Conservation (phyloP, 73 alveolate species). For the Paramecium primaurelia region DNA sequence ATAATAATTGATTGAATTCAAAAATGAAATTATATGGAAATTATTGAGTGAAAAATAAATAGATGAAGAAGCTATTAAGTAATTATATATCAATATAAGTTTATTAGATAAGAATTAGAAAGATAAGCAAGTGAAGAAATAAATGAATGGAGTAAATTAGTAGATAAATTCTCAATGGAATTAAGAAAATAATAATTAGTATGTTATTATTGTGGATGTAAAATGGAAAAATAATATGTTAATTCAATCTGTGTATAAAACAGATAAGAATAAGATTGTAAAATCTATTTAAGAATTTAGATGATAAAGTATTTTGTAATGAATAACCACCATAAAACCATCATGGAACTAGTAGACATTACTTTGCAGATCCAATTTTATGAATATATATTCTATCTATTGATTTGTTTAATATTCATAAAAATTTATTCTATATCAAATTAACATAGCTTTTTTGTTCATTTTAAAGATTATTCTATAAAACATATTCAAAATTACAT, state of each 20-base stretch:
- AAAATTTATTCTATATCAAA: too few species aligned
- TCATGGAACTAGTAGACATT: slow-evolving; percentile 52
- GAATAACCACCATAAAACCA: slow-evolving; percentile 42
- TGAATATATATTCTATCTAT: neutral
- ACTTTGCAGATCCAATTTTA: slow-evolving; percentile 47
- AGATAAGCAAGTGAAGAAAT: slow-evolving; percentile 55
- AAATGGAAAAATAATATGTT: slow-evolving; percentile 46
- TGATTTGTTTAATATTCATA: neutral
- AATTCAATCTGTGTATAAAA: slow-evolving; percentile 36
- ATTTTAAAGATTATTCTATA: too few species aligned
- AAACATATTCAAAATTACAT: too few species aligned
- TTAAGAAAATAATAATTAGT: slow-evolving; percentile 29
- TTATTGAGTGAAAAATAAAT: slow-evolving; percentile 18
- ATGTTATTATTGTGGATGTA: slow-evolving; percentile 53
- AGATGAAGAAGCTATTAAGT: slow-evolving; percentile 36
- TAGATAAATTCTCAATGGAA: slow-evolving; percentile 47
- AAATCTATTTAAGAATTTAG: neutral
- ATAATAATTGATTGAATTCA: slow-evolving; percentile 25
- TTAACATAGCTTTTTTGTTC: too few species aligned
- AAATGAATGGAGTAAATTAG: slow-evolving; percentile 51
- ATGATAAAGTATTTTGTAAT: slow-evolving; percentile 32
- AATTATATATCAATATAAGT: neutral
- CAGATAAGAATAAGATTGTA: slow-evolving; percentile 40
- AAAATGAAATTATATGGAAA: slow-evolving; percentile 56
- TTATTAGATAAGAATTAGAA: slow-evolving; percentile 45